A percentile compares a stretch with the other conserved stretches of the same genome.
phyloP scores from a whole-genome alignment of 2,329 filamentous ascomycete genomes.

The Arachnopeziza araneosa region DNA sequence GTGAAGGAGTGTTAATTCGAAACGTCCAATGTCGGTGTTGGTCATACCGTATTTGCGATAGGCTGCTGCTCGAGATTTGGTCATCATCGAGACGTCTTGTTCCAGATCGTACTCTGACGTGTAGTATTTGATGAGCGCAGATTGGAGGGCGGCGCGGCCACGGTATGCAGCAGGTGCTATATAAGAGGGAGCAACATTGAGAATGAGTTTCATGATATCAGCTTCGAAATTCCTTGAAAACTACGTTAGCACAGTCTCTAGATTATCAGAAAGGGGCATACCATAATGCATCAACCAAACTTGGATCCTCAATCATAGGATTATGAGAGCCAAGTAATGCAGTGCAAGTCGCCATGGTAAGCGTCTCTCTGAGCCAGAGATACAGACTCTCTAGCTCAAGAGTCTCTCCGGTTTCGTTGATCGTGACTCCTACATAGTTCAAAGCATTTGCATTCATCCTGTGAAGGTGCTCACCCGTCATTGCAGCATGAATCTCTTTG shows the following conservation, averaged over 20 bases:
- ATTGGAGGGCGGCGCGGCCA: constrained; percentile 34
- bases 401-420: constrained; percentile 25
- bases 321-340: constrained; percentile 35
- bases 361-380: constrained; percentile 33
- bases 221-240: constrained; percentile 27
- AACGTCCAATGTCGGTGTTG: constrained; percentile 25
- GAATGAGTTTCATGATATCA: constrained; percentile 18
- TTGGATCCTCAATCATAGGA: too few relatives aligned
- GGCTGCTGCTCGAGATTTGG: constrained; percentile 21
- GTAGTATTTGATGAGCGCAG: constrained; percentile 31
- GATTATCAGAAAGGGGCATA: constrained; percentile 17
- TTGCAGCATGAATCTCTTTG: constrained; percentile 31
- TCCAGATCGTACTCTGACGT: constrained; percentile 21
- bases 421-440: constrained; percentile 27
- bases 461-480: constrained; percentile 33
- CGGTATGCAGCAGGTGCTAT: constrained; percentile 28
- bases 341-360: constrained; percentile 35
- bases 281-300: too few relatives aligned
- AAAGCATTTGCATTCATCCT: constrained; percentile 34
- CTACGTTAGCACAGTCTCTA: too few relatives aligned
- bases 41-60: constrained; percentile 26
- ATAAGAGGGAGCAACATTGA: constrained; percentile 30
- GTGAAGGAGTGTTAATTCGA: constrained; percentile 30
- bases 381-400: constrained; percentile 34
- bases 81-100: constrained; percentile 22